Evolutionary conservation across 768 basidiomycete species (phyloP), one percentile per base, ranked within the genome.

Genomic region (Boletus subparvulus): DNA sequence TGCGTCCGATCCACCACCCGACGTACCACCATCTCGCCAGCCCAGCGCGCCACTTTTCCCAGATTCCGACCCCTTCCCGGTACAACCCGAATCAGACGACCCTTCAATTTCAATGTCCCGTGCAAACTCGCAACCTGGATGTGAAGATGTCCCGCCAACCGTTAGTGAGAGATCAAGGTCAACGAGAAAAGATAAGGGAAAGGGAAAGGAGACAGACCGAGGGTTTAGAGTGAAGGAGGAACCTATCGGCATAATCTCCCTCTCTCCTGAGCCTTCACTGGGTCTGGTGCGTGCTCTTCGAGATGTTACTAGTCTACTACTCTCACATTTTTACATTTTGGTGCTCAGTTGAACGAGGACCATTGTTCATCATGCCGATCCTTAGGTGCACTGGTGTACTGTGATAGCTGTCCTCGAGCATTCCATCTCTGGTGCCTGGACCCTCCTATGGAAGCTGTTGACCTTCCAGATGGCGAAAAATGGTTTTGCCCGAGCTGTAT

Each of bases 381-480:
- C 26, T 66, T 79, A 61, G 96, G 96, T 47, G 83, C 89, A 43
- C 80, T 98, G 58, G 84, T 99, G 19, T 98, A 97, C 71, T 99
- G 97, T 73, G 97, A 98, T 72, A 94, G 95, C 19, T 99, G 97
- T 70, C 92, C 96, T 36, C 78, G 89, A 61, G 93, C 94, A 8
- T 99, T 97, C 73, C 97, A 99, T 74, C 85, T 98, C 58, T 87
- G 90, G 83, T 99, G 97, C 73, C 81, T 99, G 61, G 90, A 99
- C 72, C 97, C 97, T 51, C 97, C 97, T 21, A 83, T 98, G 78
- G 91, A 94, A 59, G 78, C 85, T 47, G 80, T 88, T 59, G 93
- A 97, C 72, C 84, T 97, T 44, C 89, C 90, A 13, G 90, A 92
- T 74, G 83, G 86, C 63, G 76, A 79, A 47, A 80, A 83, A 69